Conservation (phyloP, 1,139 yeast genomes). For the Yamadazyma conglobata region DNA sequence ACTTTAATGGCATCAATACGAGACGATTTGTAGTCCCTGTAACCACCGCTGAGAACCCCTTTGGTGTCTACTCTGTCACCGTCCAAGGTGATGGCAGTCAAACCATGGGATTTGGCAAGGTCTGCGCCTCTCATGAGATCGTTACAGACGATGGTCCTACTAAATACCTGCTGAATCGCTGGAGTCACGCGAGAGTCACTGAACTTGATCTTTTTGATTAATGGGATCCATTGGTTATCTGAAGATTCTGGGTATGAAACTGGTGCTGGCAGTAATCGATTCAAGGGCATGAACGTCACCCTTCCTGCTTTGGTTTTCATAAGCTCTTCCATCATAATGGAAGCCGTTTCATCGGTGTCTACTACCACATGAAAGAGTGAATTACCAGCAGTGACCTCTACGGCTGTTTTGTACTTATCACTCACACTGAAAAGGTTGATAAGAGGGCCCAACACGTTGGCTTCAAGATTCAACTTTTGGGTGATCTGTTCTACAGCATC, state of each 20-base stretch:
- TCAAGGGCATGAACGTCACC: slow-evolving; percentile 87
- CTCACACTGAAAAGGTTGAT: slow-evolving; percentile 80
- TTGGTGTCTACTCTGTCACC: slow-evolving; percentile 85
- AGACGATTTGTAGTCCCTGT: slow-evolving; percentile 63
- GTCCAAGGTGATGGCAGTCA: slow-evolving; percentile 82
- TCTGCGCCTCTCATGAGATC: slow-evolving; percentile 68
- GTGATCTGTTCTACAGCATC: slow-evolving; percentile 62
- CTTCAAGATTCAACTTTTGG: slow-evolving; percentile 47
- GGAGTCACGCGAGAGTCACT: slow-evolving; percentile 48
- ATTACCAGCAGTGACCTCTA: slow-evolving; percentile 86
- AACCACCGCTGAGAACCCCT: slow-evolving; percentile 92
- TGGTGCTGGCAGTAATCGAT: slow-evolving; percentile 44
- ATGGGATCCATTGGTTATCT: slow-evolving; percentile 63
- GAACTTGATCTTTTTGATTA: slow-evolving; percentile 67
- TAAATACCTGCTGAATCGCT: slow-evolving; percentile 79
- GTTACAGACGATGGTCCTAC: slow-evolving; percentile 73
- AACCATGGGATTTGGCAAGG: slow-evolving; percentile 56
- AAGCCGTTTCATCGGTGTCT: slow-evolving; percentile 82
- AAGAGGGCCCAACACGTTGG: slow-evolving; percentile 75
- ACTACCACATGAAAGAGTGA: slow-evolving; percentile 87
- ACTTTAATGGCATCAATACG: slow-evolving; percentile 67
- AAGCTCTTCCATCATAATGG: slow-evolving; percentile 72
- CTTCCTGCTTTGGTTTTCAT: slow-evolving; percentile 72
- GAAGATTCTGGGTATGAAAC: slow-evolving; percentile 51
- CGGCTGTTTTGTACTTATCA: slow-evolving; percentile 80